These are phyloP conservation scores for Tylopilus vinaceipallidus DNA, from an alignment of 768 basidiomycete species.

Conservation along the genomic window DNA sequence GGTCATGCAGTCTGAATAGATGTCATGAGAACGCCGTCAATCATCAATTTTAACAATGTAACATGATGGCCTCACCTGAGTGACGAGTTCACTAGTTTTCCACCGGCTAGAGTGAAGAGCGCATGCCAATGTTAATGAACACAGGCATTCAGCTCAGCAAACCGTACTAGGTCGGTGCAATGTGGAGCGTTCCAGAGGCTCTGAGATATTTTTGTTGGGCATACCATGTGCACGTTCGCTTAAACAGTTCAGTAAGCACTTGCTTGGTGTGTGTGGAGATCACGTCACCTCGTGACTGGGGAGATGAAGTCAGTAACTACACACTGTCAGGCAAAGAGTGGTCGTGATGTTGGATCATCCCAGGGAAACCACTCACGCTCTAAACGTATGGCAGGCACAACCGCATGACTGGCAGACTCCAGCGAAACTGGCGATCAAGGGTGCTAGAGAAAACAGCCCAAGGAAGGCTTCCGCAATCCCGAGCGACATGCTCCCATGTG, in stretches of 20 bases:
- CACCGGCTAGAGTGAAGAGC: not conserved
- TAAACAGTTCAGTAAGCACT: not conserved
- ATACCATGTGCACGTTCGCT: not conserved
- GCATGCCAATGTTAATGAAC: not conserved
- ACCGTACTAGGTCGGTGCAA: not conserved
- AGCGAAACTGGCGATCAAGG: not conserved
- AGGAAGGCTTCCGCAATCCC: too few relatives aligned
- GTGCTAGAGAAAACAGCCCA: not conserved
- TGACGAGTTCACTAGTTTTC: too few relatives aligned
- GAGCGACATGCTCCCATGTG: too few relatives aligned
- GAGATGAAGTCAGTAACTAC: not conserved
- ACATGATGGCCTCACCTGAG: not conserved
- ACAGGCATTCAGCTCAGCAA: not conserved
- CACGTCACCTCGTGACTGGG: not conserved
- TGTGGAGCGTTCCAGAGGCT: too few relatives aligned
- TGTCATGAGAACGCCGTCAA: slow-evolving; percentile 3
- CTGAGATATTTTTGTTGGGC: slow-evolving; percentile 3
- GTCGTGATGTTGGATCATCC: not conserved
- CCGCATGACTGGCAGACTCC: not conserved
- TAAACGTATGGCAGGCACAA: not conserved
- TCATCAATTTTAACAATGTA: not conserved
- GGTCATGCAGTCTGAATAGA: slow-evolving; percentile 2
- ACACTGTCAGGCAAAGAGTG: not conserved
- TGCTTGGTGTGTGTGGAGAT: not conserved
- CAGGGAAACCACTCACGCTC: slow-evolving; percentile 5